Percentiles rank a stretch among this genome's conserved stretches.
phyloP scores from a whole-genome alignment of 176 grass and related monocot species.

The Carex cristatella region DNA sequence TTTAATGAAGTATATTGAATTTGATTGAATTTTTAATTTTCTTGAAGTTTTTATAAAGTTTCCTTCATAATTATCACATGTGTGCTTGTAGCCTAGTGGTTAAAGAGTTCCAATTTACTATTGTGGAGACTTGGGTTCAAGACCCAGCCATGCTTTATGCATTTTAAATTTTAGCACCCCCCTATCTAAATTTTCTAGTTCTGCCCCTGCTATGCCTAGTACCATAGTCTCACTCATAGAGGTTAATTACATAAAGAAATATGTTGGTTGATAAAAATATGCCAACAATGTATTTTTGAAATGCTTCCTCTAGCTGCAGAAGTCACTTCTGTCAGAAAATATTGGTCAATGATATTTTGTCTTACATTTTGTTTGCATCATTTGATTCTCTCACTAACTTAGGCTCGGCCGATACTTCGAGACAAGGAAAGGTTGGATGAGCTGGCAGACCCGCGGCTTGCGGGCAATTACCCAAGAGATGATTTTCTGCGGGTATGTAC shows the following conservation, averaged over 20 bases:
- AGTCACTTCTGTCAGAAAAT: background rate
- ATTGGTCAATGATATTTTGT: background rate
- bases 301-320: background rate
- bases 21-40: too few relatives aligned
- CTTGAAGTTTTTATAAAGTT: too few relatives aligned
- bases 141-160: too few relatives aligned
- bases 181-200: too few relatives aligned
- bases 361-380: background rate
- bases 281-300: background rate
- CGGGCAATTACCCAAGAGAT: constrained; percentile 66
- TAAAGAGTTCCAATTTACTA: too few relatives aligned
- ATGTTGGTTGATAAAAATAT: background rate
- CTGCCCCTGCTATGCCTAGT: too few relatives aligned
- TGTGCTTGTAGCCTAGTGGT: too few relatives aligned
- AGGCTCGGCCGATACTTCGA: constrained; percentile 87
- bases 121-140: too few relatives aligned
- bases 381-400: constrained; percentile 9
- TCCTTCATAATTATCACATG: too few relatives aligned
- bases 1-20: too few relatives aligned
- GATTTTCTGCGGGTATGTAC: constrained; percentile 95
- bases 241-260: background rate
- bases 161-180: too few relatives aligned
- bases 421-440: constrained; percentile 81
- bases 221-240: background rate
- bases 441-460: constrained; percentile 66